Conservation (phyloP, 345 rosid species). For the Hypericum perforatum region DNA sequence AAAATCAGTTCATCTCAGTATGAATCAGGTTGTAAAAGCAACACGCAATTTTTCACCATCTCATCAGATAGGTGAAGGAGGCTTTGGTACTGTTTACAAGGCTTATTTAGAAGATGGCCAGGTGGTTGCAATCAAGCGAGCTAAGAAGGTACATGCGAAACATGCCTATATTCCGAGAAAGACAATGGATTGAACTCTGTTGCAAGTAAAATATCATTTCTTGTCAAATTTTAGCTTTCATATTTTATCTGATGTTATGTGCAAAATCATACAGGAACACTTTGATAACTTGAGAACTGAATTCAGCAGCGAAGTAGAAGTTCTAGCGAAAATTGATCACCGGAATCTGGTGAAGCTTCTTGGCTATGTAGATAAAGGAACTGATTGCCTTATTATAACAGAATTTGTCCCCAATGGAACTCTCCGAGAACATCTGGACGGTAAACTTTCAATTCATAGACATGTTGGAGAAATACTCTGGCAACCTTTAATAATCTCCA, state of each 20-base stretch:
- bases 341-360: conserved; percentile 81
- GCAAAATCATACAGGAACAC: conserved; percentile 39
- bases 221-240: too few species aligned
- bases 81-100: conserved; percentile 82
- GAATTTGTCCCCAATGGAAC: conserved; percentile 90
- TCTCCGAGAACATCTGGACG: conserved; percentile 91
- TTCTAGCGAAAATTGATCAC: conserved; percentile 86
- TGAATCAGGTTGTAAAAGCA: conserved; percentile 51
- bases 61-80: conserved; percentile 79
- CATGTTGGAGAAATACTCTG: neutral
- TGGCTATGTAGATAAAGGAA: conserved; percentile 71
- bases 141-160: conserved; percentile 48
- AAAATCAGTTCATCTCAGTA: conserved; percentile 54
- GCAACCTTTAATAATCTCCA: conserved; percentile 5
- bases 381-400: conserved; percentile 84
- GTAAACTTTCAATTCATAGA: conserved; percentile 29
- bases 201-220: too few species aligned
- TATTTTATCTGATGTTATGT: neutral
- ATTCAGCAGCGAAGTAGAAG: conserved; percentile 92
- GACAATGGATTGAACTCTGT: too few species aligned
- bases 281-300: conserved; percentile 57
- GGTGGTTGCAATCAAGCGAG: conserved; percentile 90
- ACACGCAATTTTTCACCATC: conserved; percentile 58
- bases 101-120: conserved; percentile 61
- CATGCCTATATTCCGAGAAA: too few species aligned